Evolutionary conservation across 169 alveolate species (phyloP).

Genomic region (Cystoisospora suis): DNA sequence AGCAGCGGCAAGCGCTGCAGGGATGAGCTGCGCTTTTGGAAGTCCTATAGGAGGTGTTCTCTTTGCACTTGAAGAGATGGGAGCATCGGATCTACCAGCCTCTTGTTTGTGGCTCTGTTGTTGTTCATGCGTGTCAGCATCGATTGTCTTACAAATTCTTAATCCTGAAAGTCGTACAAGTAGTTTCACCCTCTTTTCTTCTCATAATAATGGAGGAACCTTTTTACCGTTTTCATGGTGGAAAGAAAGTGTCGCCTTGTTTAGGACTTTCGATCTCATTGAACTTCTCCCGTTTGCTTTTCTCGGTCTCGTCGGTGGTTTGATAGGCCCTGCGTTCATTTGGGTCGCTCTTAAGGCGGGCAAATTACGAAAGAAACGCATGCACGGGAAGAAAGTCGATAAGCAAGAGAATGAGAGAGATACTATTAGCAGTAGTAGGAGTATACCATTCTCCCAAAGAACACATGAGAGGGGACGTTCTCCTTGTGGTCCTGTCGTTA

Average conservation of each 20-base stretch:
- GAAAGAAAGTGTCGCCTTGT: background rate
- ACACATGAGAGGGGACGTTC: background rate
- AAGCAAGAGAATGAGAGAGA: background rate
- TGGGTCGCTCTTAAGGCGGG: constrained; percentile 43
- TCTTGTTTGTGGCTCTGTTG: constrained; percentile 71
- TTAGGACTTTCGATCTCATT: constrained; percentile 48
- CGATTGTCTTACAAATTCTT: constrained; percentile 48
- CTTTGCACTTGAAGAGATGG: constrained; percentile 76
- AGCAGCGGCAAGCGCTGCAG: constrained; percentile 49
- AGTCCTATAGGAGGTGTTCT: constrained; percentile 82
- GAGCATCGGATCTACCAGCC: constrained; percentile 65
- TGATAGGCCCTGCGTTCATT: constrained; percentile 66
- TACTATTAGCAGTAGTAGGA: background rate
- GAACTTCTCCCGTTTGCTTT: constrained; percentile 58
- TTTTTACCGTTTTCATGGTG: background rate
- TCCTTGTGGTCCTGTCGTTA: background rate
- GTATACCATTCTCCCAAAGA: background rate
- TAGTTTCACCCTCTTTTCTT: background rate
- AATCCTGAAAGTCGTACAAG: background rate
- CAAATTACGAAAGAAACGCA: background rate
- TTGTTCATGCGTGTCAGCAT: constrained; percentile 69
- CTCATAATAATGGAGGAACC: background rate
- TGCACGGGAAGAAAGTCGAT: background rate
- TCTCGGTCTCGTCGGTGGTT: constrained; percentile 66
- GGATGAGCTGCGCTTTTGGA: constrained; percentile 79